Evolutionary conservation across 441 rosid species (phyloP), one percentile per base, ranked within the genome.

Genomic region (Gossypium aridum): DNA sequence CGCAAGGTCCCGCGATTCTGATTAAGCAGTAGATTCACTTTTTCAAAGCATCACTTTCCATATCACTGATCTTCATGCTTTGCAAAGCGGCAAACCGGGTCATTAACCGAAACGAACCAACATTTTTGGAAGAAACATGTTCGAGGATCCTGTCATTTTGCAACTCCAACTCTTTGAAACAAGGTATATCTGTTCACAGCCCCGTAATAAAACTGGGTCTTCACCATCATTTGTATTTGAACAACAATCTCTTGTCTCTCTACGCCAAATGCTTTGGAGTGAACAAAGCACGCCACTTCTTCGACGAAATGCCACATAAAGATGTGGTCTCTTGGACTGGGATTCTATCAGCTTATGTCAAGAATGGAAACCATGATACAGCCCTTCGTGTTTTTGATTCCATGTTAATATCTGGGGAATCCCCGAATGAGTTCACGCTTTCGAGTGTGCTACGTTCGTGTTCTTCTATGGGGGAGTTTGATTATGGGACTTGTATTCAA

Each of bases 281-380:
- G 2, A 77, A 51, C 23, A 73, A 79, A 25, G 91, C 85, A 31
- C 85, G 81, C 75, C 79, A 80, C 34, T 64, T 88, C 73, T 86
- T 88, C 79, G 88, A 86, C 0, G 87, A 88, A 88, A 86, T 88
- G 92, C 80, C 83, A 20, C 76, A 62, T 0, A 86, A 73, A 73
- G 84, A 82, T 4, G 88, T 79, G 7, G 87, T 86, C 10, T 84
- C 92, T 0, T 88, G 92, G 90, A 82, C 90, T 0, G 84, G 80
- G 70, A 56, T 83, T 62, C 64, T 86, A 73, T 75, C 90, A 73
- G 84, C 81, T 23, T 72, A 82, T 74, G 81, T 75, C 14, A 80
- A 79, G 71, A 69, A 43, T 34, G 85, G 76, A 70, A 81, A 79
- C 61, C 80, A 79, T 65, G 78, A 53, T 28, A 70, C 73, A 0